Evolutionary conservation across 495 filamentous ascomycete genomes (phyloP).

Genomic region (Entonaema liquescens): DNA sequence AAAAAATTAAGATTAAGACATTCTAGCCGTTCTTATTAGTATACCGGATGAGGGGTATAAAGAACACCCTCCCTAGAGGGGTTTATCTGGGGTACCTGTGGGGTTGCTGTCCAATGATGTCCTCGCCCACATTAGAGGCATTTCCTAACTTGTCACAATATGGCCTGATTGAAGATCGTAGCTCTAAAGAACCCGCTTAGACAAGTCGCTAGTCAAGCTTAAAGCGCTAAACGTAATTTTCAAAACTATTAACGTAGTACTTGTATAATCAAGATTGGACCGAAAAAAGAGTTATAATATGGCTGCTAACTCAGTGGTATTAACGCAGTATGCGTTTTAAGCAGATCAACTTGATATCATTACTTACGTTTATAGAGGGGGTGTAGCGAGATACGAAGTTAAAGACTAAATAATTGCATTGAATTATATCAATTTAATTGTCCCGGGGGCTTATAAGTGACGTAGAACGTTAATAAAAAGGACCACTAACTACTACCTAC

Average conservation of each 20-base stretch:
- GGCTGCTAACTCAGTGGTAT: background rate
- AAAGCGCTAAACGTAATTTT: background rate
- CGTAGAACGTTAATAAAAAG: too few relatives aligned
- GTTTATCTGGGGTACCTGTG: constrained; percentile 7
- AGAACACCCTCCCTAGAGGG: background rate
- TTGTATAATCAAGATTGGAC: background rate
- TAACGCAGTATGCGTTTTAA: background rate
- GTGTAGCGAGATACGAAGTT: too few relatives aligned
- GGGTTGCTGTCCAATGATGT: constrained; percentile 11
- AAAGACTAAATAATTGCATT: too few relatives aligned
- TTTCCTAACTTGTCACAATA: constrained; percentile 17
- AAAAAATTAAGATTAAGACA: background rate
- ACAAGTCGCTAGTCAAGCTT: background rate
- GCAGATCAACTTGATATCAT: too few relatives aligned
- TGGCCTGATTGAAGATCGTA: constrained; percentile 11
- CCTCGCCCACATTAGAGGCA: constrained; percentile 14
- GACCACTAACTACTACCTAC: too few relatives aligned
- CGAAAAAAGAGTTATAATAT: background rate
- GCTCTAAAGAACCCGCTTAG: constrained; percentile 2
- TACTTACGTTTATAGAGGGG: too few relatives aligned
- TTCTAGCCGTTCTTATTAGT: background rate
- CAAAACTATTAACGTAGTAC: background rate
- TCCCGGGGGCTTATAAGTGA: too few relatives aligned
- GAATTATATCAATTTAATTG: too few relatives aligned
- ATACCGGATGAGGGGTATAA: constrained; percentile 4